Conservation (phyloP, 2,329 filamentous ascomycete genomes). For the Aureobasidium sp. region DNA sequence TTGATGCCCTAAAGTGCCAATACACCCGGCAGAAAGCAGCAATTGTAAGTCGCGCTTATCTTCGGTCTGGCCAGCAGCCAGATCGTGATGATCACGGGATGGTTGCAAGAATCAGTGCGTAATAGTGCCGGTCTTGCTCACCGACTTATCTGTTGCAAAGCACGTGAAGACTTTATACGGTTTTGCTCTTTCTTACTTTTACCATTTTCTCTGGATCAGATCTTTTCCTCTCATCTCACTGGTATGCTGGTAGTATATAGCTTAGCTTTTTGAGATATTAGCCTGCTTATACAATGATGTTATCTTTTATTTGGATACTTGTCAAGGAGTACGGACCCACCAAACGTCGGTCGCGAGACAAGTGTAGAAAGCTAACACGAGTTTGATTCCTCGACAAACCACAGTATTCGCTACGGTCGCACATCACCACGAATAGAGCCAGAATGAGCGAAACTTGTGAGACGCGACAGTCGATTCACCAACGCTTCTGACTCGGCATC, state of each 20-base stretch:
- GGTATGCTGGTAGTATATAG: conserved; percentile 1
- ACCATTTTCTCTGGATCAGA: neutral
- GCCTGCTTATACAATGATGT: conserved; percentile 2
- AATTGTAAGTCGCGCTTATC: conserved; percentile 7
- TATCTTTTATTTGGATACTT: neutral
- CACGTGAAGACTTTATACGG: neutral
- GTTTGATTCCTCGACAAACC: neutral
- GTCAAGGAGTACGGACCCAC: neutral
- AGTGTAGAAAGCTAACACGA: conserved; percentile 1
- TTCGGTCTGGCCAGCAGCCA: conserved; percentile 1
- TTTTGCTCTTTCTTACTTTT: conserved; percentile 1
- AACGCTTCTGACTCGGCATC: too few relatives aligned
- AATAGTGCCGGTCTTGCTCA: neutral
- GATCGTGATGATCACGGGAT: neutral
- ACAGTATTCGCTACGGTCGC: neutral
- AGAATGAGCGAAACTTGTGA: too few relatives aligned
- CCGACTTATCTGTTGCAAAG: neutral
- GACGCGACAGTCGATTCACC: too few relatives aligned
- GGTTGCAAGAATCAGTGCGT: conserved; percentile 7
- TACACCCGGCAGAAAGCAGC: conserved; percentile 9
- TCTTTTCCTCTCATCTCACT: conserved; percentile 4
- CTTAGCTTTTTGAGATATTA: conserved; percentile 1
- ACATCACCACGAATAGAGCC: too few relatives aligned
- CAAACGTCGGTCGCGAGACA: neutral
- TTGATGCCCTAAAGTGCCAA: neutral